Evolutionary conservation across 1,284 basidiomycete species (phyloP), one percentile per base, ranked within the genome.

Genomic region (Ustilago esculenta): DNA sequence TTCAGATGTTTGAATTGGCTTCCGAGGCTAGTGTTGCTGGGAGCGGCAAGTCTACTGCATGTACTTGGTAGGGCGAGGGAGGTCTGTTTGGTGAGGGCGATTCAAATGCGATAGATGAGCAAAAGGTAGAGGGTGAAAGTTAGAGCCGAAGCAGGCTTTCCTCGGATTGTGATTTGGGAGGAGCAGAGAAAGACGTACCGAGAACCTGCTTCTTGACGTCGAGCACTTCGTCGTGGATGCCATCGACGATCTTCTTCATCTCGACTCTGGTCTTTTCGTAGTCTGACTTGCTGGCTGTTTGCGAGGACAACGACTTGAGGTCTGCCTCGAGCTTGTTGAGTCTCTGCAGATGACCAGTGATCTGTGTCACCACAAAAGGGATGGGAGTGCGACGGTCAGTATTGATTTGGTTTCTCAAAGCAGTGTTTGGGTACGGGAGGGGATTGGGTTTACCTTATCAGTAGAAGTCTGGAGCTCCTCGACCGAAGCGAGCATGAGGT

Each of bases 381-480:
- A n/a, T n/a, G n/a, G n/a, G n/a, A n/a, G n/a, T n/a, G n/a, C n/a
- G n/a, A n/a, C n/a, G n/a, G n/a, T n/a, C n/a, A n/a, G n/a, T n/a
- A n/a, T n/a, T n/a, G n/a, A n/a, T n/a, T n/a, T n/a, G n/a, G n/a
- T n/a, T 6, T 29, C 27, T 29, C 27, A 29, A 29, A 12, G 27
- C 27, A n/a, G n/a, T n/a, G n/a, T n/a, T n/a, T n/a, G n/a, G n/a
- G n/a, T n/a, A 14, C 20, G 9, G 29, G 15, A 34, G 18, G 15
- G 10, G 7, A 12, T 18, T 7, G 34, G 20, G 21, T 44, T 45
- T 58, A 87, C 92, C 86, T 92, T 90, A 75, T 89, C 88, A 0
- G 92, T 94, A 80, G 89, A 92, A 34, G 86, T 83, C 81, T 92
- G 90, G 42, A 96, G 84, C 77, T 94, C 91, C 76, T 92, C 89